Evolutionary conservation across 306 rosid species (phyloP).

Genomic region (Crotalaria pallida): DNA sequence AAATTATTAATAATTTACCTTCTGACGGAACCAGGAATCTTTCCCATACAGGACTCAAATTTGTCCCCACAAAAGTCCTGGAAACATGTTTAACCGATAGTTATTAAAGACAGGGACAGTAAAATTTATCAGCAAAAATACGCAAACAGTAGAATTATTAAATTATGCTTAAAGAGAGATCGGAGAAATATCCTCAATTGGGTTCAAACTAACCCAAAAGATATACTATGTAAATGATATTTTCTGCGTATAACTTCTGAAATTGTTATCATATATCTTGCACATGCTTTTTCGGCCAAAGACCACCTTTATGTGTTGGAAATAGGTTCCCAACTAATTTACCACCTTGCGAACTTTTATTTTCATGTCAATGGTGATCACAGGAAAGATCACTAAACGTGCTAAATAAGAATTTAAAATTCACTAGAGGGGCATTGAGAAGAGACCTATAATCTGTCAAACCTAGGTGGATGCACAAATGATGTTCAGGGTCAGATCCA

Average conservation of each 20-base stretch:
- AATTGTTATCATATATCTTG: neutral
- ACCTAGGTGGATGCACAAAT: constrained; percentile 69
- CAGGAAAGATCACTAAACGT: neutral
- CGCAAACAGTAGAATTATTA: neutral
- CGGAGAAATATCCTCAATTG: neutral
- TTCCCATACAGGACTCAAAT: constrained; percentile 82
- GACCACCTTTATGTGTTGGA: neutral
- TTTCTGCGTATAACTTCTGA: neutral
- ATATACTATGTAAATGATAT: neutral
- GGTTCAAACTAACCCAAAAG: constrained; percentile 4
- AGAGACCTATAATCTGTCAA: constrained; percentile 87
- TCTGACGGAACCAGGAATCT: constrained; percentile 61
- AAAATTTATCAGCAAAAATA: neutral
- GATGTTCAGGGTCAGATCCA: constrained; percentile 44
- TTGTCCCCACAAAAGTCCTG: constrained; percentile 95
- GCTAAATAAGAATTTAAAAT: neutral
- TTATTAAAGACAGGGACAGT: neutral
- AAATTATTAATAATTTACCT: constrained; percentile 40
- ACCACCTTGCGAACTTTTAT: neutral
- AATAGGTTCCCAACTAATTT: neutral
- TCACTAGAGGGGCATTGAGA: constrained; percentile 17
- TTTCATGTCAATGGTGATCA: neutral
- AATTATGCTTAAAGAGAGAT: constrained; percentile 1
- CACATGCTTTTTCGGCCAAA: neutral
- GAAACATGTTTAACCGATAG: constrained; percentile 28